phyloP scores from a whole-genome alignment of 768 basidiomycete genomes.

The Termitomyces sp. region DNA sequence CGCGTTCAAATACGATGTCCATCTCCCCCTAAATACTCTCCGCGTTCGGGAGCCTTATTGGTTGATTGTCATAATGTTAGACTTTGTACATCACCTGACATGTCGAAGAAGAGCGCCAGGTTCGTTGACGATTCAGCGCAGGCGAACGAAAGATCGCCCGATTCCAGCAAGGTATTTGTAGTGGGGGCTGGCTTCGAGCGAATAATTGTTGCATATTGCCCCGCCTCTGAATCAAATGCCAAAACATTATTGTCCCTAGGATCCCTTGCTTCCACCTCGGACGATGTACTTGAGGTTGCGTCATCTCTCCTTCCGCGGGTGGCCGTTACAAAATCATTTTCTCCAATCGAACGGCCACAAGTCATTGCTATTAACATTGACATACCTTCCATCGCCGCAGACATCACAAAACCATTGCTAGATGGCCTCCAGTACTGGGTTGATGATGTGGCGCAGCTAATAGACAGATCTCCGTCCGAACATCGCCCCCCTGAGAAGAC shows the following conservation, averaged over 20 bases:
- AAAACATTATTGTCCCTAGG: conserved; percentile 50
- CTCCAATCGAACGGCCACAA: conserved; percentile 11
- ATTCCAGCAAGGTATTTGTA: conserved; percentile 21
- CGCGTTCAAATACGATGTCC: conserved; percentile 69
- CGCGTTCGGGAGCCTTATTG: conserved; percentile 67
- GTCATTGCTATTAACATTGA: conserved; percentile 30
- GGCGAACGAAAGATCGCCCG: background rate
- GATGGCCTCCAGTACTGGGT: conserved; percentile 86
- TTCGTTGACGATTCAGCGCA: conserved; percentile 22
- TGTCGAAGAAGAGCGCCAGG: conserved; percentile 21
- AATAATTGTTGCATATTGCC: conserved; percentile 47
- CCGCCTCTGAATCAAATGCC: conserved; percentile 35
- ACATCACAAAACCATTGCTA: conserved; percentile 59
- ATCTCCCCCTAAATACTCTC: conserved; percentile 40
- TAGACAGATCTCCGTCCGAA: conserved; percentile 43
- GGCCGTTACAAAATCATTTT: conserved; percentile 24
- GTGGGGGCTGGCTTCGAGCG: conserved; percentile 40
- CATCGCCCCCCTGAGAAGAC: conserved; percentile 21
- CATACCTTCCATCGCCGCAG: conserved; percentile 62
- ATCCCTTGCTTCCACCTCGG: conserved; percentile 25
- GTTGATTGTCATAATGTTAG: conserved; percentile 57
- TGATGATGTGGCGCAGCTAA: conserved; percentile 78
- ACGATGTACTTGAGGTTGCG: conserved; percentile 9
- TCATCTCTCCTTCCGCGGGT: conserved; percentile 31
- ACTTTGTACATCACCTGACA: conserved; percentile 29